Base-by-base conservation (phyloP, 1,284 basidiomycete genomes). In the Rhodotorula mucilaginosa region DNA sequence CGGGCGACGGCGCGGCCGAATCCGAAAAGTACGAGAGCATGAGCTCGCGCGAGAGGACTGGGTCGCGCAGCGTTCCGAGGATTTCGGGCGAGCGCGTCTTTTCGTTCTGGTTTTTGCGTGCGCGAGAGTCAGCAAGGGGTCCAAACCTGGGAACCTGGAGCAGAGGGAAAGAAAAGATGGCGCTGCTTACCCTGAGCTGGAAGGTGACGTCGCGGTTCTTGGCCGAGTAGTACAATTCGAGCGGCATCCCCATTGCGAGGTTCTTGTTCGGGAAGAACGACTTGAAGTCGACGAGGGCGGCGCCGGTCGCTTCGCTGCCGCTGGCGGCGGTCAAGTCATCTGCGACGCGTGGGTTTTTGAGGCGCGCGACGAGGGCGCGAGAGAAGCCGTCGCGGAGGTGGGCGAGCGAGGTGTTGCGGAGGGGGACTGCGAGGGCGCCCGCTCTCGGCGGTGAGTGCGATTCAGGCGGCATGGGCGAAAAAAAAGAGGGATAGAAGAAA, bases 361-460 rank as follows among this genome's bases (percentile, higher is more conserved):
- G 83, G 18, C 91, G 88, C 0, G 84, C 83, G 74, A 88, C 87
- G 48, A 95, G 80, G 12, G 92, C 86, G 49, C 93, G 87, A 79
- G 91, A 84, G 78, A 94, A 93, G 2, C 90, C 93, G 78, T 95
- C 92, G 31, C 93, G 86, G 26, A 95, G 83, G 78, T 95, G 93
- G 26, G 86, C 85, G 79, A 89, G 92, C 12, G 89, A 90, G 0
- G 92, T 95, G 47, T 85, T 85, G 21, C 92, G 87, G 1, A 90
- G 90, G 2, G 92, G 92, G 21, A 93, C 92, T 92, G 67, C n/a
- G 26, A 26, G 26, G 26, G 26, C 26, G 26, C 26, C 26, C 26
- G 26, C 26, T 26, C 26, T 26, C 26, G 26, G 26, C 26, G 26
- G 26, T 26, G 26, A 26, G 26, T 26, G 26, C 26, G 26, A 26